These are phyloP conservation scores for Ophiostoma novo-ulmi DNA, from an alignment of 2,329 filamentous ascomycete species.

Conservation along the genomic window DNA sequence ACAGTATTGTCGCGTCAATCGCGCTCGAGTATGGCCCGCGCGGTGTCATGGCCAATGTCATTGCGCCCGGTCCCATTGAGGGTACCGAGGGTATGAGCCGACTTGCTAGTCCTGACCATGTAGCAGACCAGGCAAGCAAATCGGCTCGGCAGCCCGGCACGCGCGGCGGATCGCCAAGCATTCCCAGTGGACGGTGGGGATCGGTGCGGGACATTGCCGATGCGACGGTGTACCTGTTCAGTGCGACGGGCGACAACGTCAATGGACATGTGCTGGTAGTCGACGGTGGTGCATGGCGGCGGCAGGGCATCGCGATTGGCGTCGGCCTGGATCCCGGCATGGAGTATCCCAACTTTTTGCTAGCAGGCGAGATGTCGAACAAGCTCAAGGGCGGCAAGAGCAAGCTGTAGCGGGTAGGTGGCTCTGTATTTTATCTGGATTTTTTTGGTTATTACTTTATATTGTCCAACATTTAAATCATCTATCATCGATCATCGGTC, in stretches of 20 bases:
- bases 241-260: slow-evolving; percentile 78
- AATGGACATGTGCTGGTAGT: slow-evolving; percentile 78
- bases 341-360: slow-evolving; percentile 50
- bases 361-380: slow-evolving; percentile 39
- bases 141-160: slow-evolving; percentile 30
- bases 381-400: slow-evolving; percentile 38
- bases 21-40: slow-evolving; percentile 85
- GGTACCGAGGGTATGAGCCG: slow-evolving; percentile 77
- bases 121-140: slow-evolving; percentile 24
- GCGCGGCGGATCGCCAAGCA: slow-evolving; percentile 37
- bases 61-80: slow-evolving; percentile 80
- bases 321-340: slow-evolving; percentile 46
- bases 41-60: slow-evolving; percentile 81
- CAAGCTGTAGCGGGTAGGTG: slow-evolving; percentile 23
- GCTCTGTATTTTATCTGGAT: background rate
- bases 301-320: slow-evolving; percentile 40
- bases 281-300: slow-evolving; percentile 56
- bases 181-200: slow-evolving; percentile 74
- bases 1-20: slow-evolving; percentile 73
- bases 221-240: slow-evolving; percentile 84
- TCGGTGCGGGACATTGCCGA: slow-evolving; percentile 84
- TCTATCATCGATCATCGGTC: too few species aligned
- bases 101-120: slow-evolving; percentile 40
- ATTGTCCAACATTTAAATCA: background rate
- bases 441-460: background rate